phyloP scores from a whole-genome alignment of 305 asterid species.

The Fraxinus xanthoxyloides region DNA sequence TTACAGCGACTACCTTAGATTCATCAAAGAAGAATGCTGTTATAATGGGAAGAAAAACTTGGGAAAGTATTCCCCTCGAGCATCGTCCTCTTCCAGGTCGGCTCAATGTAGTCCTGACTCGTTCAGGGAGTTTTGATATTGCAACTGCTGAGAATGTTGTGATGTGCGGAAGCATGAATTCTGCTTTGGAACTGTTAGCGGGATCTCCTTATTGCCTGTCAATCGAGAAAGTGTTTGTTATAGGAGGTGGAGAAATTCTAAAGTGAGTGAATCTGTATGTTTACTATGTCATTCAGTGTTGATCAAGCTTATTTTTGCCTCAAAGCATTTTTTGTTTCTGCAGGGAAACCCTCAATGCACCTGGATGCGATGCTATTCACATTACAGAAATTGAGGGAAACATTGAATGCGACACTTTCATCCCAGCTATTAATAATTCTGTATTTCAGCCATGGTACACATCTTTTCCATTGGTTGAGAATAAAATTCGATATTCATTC shows the following conservation, averaged over 20 bases:
- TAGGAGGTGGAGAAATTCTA: slow-evolving; percentile 94
- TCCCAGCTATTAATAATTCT: slow-evolving; percentile 71
- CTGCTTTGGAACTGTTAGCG: slow-evolving; percentile 72
- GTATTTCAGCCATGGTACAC: slow-evolving; percentile 85
- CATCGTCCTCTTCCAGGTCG: slow-evolving; percentile 87
- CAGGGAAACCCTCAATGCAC: slow-evolving; percentile 84
- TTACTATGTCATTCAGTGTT: neutral
- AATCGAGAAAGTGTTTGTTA: slow-evolving; percentile 83
- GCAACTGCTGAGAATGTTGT: slow-evolving; percentile 66
- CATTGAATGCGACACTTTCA: slow-evolving; percentile 82
- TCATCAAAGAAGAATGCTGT: slow-evolving; percentile 81
- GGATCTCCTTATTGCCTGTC: slow-evolving; percentile 67
- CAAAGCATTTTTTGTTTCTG: slow-evolving; percentile 12
- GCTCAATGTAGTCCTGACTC: slow-evolving; percentile 84
- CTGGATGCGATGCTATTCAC: slow-evolving; percentile 76
- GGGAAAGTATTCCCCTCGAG: slow-evolving; percentile 93
- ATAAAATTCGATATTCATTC: slow-evolving; percentile 52
- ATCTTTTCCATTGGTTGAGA: slow-evolving; percentile 65
- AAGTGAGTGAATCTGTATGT: slow-evolving; percentile 37
- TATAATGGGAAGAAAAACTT: slow-evolving; percentile 92
- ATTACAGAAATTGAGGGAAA: slow-evolving; percentile 62
- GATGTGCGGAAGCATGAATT: slow-evolving; percentile 56
- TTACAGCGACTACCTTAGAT: slow-evolving; percentile 63
- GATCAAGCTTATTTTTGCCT: neutral
- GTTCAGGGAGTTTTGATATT: slow-evolving; percentile 59